These are phyloP conservation scores for Phytopythium kandeliae DNA, from an alignment of 352 stramenopile genomes.

Conservation along the genomic window DNA sequence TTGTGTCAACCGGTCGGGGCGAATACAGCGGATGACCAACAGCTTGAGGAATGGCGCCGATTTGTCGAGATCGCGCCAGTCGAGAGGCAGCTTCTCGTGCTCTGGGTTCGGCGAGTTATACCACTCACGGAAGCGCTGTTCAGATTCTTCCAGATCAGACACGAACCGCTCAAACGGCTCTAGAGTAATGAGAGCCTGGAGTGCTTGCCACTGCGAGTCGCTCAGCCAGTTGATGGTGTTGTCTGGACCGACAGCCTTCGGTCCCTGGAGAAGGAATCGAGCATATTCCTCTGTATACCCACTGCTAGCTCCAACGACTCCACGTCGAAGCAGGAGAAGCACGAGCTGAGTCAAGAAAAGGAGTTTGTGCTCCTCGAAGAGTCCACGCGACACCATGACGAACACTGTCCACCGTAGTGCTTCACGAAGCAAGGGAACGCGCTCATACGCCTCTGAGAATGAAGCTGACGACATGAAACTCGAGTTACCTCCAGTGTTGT, in stretches of 20 bases:
- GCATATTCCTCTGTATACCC: constrained; percentile 76
- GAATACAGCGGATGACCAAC: constrained; percentile 92
- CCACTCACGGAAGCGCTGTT: constrained; percentile 90
- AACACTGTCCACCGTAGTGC: constrained; percentile 86
- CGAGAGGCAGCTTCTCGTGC: constrained; percentile 85
- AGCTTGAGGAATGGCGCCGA: constrained; percentile 89
- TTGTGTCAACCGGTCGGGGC: constrained; percentile 91
- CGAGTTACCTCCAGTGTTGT: not conserved
- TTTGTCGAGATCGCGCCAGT: constrained; percentile 92
- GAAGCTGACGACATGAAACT: constrained; percentile 20
- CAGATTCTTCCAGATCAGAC: constrained; percentile 84
- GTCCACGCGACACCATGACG: constrained; percentile 82
- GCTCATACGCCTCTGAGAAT: constrained; percentile 39
- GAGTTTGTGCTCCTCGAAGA: constrained; percentile 92
- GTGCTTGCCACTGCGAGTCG: constrained; percentile 79
- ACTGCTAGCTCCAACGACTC: constrained; percentile 44
- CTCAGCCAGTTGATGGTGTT: constrained; percentile 84
- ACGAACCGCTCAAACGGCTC: constrained; percentile 85
- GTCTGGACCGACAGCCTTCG: constrained; percentile 52
- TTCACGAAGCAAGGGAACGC: constrained; percentile 59
- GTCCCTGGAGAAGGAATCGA: constrained; percentile 74
- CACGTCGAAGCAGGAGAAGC: constrained; percentile 74
- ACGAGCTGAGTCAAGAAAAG: constrained; percentile 87
- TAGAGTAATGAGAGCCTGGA: constrained; percentile 71
- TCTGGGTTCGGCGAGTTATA: constrained; percentile 86